phyloP scores from a whole-genome alignment of 495 filamentous ascomycete species.

The Lasiosphaeria hispida region DNA sequence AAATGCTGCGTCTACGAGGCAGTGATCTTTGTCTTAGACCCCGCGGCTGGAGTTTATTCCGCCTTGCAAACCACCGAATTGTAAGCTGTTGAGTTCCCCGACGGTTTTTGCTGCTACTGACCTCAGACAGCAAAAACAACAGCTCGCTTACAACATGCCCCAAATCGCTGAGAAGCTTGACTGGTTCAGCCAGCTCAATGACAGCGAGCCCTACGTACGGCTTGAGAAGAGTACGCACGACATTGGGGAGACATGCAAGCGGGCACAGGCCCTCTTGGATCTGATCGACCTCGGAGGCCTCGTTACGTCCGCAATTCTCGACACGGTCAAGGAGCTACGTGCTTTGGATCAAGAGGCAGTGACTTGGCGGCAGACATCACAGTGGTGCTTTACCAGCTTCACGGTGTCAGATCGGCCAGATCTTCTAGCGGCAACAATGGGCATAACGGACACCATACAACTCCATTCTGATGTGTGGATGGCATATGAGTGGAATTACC shows the following conservation, averaged over 20 bases:
- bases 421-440: not conserved
- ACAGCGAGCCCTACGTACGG: constrained; percentile 19
- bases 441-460: constrained; percentile 19
- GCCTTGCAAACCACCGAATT: constrained; percentile 34
- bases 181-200: constrained; percentile 27
- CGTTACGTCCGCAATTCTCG: too few relatives aligned
- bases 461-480: constrained; percentile 36
- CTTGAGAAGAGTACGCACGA: constrained; percentile 29
- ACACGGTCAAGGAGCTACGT: too few relatives aligned
- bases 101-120: too few relatives aligned
- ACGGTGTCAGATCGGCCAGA: constrained; percentile 21
- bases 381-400: constrained; percentile 30
- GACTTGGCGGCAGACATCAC: constrained; percentile 28
- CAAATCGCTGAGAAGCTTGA: constrained; percentile 21
- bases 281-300: too few relatives aligned
- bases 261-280: constrained; percentile 20
- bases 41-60: constrained; percentile 33
- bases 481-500: constrained; percentile 44
- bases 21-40: constrained; percentile 25
- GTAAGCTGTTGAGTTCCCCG: too few relatives aligned
- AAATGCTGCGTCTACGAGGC: constrained; percentile 34
- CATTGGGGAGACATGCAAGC: constrained; percentile 30
- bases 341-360: too few relatives aligned
- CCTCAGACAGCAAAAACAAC: constrained; percentile 25
- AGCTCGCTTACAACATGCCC: constrained; percentile 24